These are phyloP conservation scores for Paracorniculantispora psalliotae DNA, from an alignment of 2,329 filamentous ascomycete genomes.

Conservation along the genomic window DNA sequence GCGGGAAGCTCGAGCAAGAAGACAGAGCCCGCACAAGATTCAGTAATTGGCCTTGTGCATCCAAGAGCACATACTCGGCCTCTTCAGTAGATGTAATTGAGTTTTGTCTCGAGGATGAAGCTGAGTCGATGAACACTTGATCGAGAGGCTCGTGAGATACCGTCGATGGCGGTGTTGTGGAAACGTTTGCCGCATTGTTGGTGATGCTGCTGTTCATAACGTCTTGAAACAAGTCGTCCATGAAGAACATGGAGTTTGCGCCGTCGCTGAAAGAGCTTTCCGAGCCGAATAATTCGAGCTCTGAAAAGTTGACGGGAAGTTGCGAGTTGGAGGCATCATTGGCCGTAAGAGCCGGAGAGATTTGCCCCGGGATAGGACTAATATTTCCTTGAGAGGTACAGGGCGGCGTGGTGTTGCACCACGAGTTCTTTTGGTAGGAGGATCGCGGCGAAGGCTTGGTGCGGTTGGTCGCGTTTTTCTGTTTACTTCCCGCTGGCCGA, in stretches of 20 bases:
- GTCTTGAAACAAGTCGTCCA: constrained; percentile 4
- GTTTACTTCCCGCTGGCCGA: constrained; percentile 5
- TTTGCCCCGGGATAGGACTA: neutral
- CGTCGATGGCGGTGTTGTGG: neutral
- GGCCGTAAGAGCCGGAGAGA: neutral
- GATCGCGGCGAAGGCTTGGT: neutral
- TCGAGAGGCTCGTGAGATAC: neutral
- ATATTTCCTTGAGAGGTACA: neutral
- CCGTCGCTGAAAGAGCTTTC: neutral
- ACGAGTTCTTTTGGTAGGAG: neutral
- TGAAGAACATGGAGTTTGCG: neutral
- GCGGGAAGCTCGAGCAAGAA: neutral
- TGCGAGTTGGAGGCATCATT: neutral
- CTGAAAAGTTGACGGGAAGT: neutral
- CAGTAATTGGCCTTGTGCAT: neutral
- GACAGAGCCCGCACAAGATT: neutral
- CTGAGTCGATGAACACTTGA: neutral
- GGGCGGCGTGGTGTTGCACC: neutral
- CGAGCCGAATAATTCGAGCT: neutral
- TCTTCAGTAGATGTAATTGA: neutral
- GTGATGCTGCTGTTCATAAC: neutral
- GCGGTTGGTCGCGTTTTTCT: neutral
- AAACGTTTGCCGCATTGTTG: neutral
- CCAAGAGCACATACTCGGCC: neutral
- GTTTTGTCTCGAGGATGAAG: neutral